Evolutionary conservation across 768 basidiomycete species (phyloP), one percentile per base, ranked within the genome.

Genomic region (Sarcomyxa edulis): DNA sequence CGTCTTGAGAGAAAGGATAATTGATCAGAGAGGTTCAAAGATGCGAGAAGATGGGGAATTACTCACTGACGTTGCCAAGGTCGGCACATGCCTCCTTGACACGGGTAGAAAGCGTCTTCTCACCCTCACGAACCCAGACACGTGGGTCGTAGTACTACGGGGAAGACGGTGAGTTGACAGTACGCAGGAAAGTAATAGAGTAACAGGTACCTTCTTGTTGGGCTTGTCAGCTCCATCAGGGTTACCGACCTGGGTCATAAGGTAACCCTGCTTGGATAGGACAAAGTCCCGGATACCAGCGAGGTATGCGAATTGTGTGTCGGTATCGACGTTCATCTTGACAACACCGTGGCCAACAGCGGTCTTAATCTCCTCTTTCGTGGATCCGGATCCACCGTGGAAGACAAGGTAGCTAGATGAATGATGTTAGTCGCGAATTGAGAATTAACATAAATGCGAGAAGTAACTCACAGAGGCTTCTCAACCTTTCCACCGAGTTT

Each of bases 281-380:
- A 98, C 61, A 58, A 94, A 98, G 71, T 99, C 86, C 75, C 87
- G 72, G 63, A 93, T 88, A 55, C 93, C 92, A 40, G 55, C 48
- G 43, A 95, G 78, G 66, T 97, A 97, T 8, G 95, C 93, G 58
- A 81, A 94, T 58, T 93, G 90, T 11, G 84, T 88, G 64, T 93
- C 88, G 43, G 93, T 97, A 62, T 95, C 92, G 43, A 96, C 91
- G 70, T 98, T 97, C 94, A 98, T 98, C 76, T 99, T 99, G 59
- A 98, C 83, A 28, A 96, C 95, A 54, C 95, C 95, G 60, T 94
- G 75, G 37, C 65, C 55, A 48, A 98, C 96, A 42, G 94, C 95
- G 32, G 83, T 90, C 52, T 70, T 72, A 68, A 98, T 99, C 67
- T 99, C 96, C 32, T 94, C 85, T 67, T 91, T 91, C 49, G 87